A percentile compares a stretch with the other conserved stretches of the same genome.
These are phyloP conservation scores for Naegleria lovaniensis DNA, from an alignment of 208 protist genomes.

Conservation along the genomic window DNA sequence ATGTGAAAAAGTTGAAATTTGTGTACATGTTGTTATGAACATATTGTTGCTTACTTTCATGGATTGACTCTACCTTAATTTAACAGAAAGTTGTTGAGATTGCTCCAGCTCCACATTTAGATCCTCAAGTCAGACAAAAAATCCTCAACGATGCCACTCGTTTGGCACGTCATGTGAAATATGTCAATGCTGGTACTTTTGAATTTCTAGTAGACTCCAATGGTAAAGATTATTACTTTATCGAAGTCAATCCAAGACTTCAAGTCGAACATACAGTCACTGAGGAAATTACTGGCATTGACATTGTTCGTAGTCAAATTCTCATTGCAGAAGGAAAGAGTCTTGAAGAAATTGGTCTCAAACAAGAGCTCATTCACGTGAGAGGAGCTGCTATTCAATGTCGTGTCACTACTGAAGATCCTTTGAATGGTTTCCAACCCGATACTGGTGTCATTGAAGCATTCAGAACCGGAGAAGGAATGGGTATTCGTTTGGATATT, in stretches of 20 bases:
- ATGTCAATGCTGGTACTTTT: conserved; percentile 90
- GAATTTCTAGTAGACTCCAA: conserved; percentile 90
- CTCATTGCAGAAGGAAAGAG: conserved; percentile 58
- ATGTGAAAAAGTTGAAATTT: conserved; percentile 35
- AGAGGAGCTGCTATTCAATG: conserved; percentile 77
- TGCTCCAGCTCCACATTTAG: conserved; percentile 64
- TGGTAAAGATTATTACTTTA: conserved; percentile 85
- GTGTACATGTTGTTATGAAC: too few relatives aligned
- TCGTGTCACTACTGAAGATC: conserved; percentile 89
- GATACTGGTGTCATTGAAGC: conserved; percentile 58
- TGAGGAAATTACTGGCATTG: conserved; percentile 80
- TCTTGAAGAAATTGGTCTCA: conserved; percentile 49
- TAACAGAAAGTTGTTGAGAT: conserved; percentile 72
- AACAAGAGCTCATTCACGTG: conserved; percentile 65
- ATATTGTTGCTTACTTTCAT: too few relatives aligned
- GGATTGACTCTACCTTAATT: too few relatives aligned
- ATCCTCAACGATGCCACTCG: conserved; percentile 69
- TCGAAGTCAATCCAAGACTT: conserved; percentile 97
- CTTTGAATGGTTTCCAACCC: conserved; percentile 73
- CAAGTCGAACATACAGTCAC: conserved; percentile 91
- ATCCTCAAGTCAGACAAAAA: conserved; percentile 47
- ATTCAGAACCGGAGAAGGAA: conserved; percentile 38
- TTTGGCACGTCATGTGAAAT: conserved; percentile 72
- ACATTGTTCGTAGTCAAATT: conserved; percentile 90
- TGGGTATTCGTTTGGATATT: conserved; percentile 49